phyloP scores from a whole-genome alignment of 352 stramenopile genomes.

The Phytophthora sansomeana region DNA sequence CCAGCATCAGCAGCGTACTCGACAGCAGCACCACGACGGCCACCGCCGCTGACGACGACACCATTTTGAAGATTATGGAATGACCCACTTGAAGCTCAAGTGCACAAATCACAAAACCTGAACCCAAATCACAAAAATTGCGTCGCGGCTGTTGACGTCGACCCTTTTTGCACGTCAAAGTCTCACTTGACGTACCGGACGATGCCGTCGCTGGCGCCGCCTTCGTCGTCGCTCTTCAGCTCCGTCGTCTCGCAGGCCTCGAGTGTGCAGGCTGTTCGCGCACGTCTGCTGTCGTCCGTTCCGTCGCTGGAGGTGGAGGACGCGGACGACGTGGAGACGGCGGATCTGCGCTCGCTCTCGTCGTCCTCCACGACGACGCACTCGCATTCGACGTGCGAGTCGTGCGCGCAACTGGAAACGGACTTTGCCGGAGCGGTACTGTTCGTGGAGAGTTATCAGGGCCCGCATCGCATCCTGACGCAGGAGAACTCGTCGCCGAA shows the following conservation, averaged over 20 bases:
- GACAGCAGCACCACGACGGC: slow-evolving; percentile 53
- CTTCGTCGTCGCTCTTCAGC: slow-evolving; percentile 42
- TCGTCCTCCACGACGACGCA: slow-evolving; percentile 36
- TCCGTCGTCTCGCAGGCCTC: slow-evolving; percentile 54
- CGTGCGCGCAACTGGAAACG: slow-evolving; percentile 65
- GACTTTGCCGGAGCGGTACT: slow-evolving; percentile 79
- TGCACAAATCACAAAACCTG: neutral
- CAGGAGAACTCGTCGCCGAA: slow-evolving; percentile 78
- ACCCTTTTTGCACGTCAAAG: neutral
- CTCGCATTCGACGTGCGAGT: slow-evolving; percentile 51
- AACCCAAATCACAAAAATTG: neutral
- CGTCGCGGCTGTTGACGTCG: neutral
- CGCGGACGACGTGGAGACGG: slow-evolving; percentile 51
- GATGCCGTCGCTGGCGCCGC: slow-evolving; percentile 54
- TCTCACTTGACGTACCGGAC: neutral
- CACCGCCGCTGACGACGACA: slow-evolving; percentile 44
- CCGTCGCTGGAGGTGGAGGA: slow-evolving; percentile 39
- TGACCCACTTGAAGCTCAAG: slow-evolving; percentile 1
- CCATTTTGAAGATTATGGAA: slow-evolving; percentile 33
- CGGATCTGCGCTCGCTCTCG: slow-evolving; percentile 42
- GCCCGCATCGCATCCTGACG: slow-evolving; percentile 78
- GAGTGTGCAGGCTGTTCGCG: slow-evolving; percentile 49
- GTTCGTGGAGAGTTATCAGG: slow-evolving; percentile 86
- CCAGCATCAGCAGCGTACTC: slow-evolving; percentile 57
- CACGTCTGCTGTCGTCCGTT: slow-evolving; percentile 49